These are phyloP conservation scores for Dendrocalamus sinicus DNA, from an alignment of 176 grass and related monocot species.

Conservation along the genomic window DNA sequence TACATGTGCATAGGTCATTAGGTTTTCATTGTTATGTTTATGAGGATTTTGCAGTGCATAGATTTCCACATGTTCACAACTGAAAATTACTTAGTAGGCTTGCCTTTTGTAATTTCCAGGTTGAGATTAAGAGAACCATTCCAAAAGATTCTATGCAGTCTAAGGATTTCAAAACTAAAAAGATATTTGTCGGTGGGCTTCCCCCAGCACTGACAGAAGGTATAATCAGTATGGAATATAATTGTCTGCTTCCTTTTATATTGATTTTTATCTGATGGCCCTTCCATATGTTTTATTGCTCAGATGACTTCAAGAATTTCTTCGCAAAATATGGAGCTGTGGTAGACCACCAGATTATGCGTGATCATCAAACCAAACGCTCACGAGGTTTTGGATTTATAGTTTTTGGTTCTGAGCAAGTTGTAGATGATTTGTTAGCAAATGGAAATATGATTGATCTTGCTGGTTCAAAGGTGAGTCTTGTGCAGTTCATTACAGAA, in stretches of 20 bases:
- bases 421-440: constrained; percentile 87
- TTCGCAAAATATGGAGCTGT: constrained; percentile 78
- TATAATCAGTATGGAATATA: constrained; percentile 41
- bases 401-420: constrained; percentile 85
- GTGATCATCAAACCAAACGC: constrained; percentile 77
- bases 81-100: constrained; percentile 18
- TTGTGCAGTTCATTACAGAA: constrained; percentile 44
- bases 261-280: constrained; percentile 36
- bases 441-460: constrained; percentile 95
- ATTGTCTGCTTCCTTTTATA: constrained; percentile 28
- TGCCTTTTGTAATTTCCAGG: constrained; percentile 53
- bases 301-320: constrained; percentile 86
- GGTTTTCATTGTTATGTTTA: neutral
- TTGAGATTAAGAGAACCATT: constrained; percentile 97
- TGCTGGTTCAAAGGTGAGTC: constrained; percentile 79
- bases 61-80: neutral
- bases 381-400: constrained; percentile 97
- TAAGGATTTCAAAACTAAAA: constrained; percentile 87
- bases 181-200: constrained; percentile 94
- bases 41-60: neutral
- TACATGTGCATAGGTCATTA: neutral
- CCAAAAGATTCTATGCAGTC: constrained; percentile 70
- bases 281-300: constrained; percentile 45
- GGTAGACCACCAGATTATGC: constrained; percentile 87
- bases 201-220: constrained; percentile 74